Conservation (phyloP, 2,329 filamentous ascomycete genomes). For the Ophiostoma sp. region DNA sequence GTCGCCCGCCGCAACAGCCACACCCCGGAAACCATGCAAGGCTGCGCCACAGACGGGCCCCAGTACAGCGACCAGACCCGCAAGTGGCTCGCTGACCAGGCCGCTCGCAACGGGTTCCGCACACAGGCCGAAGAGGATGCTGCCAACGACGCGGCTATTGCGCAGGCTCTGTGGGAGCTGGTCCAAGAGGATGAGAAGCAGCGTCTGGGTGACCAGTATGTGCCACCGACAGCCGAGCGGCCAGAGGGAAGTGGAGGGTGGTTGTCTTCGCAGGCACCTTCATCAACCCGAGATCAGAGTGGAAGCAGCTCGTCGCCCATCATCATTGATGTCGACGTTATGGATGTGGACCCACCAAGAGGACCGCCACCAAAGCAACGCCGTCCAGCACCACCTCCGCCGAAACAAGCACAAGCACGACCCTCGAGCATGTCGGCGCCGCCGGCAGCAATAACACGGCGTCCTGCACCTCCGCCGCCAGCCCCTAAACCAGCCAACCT, state of each 20-base stretch:
- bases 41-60: conserved; percentile 68
- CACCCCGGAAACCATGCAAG: conserved; percentile 58
- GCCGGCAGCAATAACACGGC: neutral
- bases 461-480: neutral
- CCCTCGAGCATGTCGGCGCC: neutral
- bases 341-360: neutral
- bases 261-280: conserved; percentile 27
- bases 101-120: conserved; percentile 68
- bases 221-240: conserved; percentile 50
- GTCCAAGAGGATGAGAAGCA: conserved; percentile 73
- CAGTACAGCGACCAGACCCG: conserved; percentile 28
- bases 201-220: conserved; percentile 57
- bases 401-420: neutral
- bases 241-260: conserved; percentile 49
- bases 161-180: conserved; percentile 81
- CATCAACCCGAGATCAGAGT: too few species aligned
- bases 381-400: conserved; percentile 8
- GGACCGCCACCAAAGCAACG: neutral
- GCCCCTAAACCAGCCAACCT: neutral
- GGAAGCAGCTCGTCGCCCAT: conserved; percentile 3
- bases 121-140: conserved; percentile 86
- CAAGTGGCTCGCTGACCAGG: conserved; percentile 27
- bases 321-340: conserved; percentile 25
- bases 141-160: conserved; percentile 83
- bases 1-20: conserved; percentile 61